Conservation (phyloP, 257 asterid species). For the Solanum medicagineum region DNA sequence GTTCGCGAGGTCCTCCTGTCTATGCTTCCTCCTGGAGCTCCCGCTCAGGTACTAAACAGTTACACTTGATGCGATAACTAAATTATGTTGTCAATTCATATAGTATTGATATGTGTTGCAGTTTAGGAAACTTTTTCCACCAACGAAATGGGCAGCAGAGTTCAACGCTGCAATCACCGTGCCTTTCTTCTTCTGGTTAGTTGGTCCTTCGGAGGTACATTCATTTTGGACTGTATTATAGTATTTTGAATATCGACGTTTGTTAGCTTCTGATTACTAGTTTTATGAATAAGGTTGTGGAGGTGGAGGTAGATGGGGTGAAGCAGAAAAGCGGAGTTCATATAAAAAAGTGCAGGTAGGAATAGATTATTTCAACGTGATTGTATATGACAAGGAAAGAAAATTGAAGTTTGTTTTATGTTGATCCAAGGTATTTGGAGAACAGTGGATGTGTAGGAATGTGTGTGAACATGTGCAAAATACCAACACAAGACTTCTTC, state of each 20-base stretch:
- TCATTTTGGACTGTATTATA: not conserved
- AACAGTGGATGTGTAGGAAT: conserved; percentile 92
- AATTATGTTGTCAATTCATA: not conserved
- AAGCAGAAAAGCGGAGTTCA: conserved; percentile 91
- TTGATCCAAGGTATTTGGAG: conserved; percentile 63
- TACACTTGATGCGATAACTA: not conserved
- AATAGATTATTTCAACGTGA: no score
- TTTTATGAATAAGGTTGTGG: conserved; percentile 54
- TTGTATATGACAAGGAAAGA: no score
- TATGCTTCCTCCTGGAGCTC: conserved; percentile 97
- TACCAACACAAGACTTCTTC: conserved; percentile 95
- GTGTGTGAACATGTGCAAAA: conserved; percentile 95
- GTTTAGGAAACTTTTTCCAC: conserved; percentile 88
- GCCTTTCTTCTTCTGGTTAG: conserved; percentile 92
- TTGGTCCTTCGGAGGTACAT: conserved; percentile 88
- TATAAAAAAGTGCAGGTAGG: conserved; percentile 88
- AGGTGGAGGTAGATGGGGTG: conserved; percentile 73
- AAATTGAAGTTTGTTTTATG: not conserved
- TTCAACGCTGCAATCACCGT: conserved; percentile 85
- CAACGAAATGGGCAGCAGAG: conserved; percentile 86
- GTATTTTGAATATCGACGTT: not conserved
- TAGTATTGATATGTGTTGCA: conserved; percentile 2
- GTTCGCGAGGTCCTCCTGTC: conserved; percentile 82
- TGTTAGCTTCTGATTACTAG: not conserved
- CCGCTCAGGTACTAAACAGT: conserved; percentile 61